Conservation (phyloP, 371 early-diverging fungal genomes). For the Lichtheimia ramosa region DNA sequence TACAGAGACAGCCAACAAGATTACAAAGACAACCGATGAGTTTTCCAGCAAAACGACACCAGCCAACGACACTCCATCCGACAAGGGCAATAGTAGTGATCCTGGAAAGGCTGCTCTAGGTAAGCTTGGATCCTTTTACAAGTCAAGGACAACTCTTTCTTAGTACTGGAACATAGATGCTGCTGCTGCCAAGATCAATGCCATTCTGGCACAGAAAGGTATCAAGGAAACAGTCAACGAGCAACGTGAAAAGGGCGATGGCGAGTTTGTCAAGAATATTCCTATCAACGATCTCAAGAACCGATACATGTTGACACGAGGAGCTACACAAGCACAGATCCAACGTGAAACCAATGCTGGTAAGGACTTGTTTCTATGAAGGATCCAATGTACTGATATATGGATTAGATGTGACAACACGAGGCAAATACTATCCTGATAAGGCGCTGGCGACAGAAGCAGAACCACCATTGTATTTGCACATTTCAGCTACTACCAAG, state of each 20-base stretch:
- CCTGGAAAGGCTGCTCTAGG: conserved; percentile 29
- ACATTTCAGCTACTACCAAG: conserved; percentile 67
- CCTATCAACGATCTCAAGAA: conserved; percentile 84
- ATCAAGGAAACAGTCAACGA: conserved; percentile 17
- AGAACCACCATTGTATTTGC: conserved; percentile 81
- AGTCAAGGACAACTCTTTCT: conserved; percentile 33
- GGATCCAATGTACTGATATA: not conserved
- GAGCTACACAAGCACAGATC: conserved; percentile 71
- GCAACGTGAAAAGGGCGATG: conserved; percentile 15
- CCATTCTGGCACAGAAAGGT: conserved; percentile 60
- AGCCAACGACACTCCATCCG: not conserved
- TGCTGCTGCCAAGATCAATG: conserved; percentile 35
- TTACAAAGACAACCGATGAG: conserved; percentile 21
- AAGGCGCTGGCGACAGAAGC: conserved; percentile 65
- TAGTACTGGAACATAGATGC: not conserved
- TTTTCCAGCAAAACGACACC: conserved; percentile 5
- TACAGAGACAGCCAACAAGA: conserved; percentile 22
- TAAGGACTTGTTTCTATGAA: conserved; percentile 15
- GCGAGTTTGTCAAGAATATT: conserved; percentile 61
- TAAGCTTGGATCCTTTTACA: conserved; percentile 1
- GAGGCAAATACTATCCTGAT: conserved; percentile 83
- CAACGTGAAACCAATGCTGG: conserved; percentile 76
- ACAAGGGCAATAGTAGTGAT: conserved; percentile 10
- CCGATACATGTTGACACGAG: conserved; percentile 78
- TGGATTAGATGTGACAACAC: conserved; percentile 69